Evolutionary conservation across 1,139 yeast genomes (phyloP), one percentile per base, ranked within the genome.

Genomic region (Arxiozyma bovina): DNA sequence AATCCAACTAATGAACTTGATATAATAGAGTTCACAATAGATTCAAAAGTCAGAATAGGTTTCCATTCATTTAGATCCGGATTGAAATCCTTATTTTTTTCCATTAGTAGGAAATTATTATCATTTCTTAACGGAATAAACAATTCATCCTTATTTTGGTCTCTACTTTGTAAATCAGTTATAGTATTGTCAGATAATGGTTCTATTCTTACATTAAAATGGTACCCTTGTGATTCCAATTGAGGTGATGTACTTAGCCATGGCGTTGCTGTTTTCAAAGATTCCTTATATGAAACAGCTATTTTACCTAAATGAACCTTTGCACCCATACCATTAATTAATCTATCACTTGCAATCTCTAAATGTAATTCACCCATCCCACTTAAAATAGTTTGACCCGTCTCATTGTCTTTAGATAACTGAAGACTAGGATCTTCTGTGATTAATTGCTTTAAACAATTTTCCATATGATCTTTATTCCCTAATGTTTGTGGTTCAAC

Each of bases 281-380:
- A 80, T 69, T 93, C 99, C 65, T 88, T 89, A 66, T 87, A 91
- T 0, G 97, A 85, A 9, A 93, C 96, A 70, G 84, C 88, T 27
- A 93, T 87, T 54, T 83, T 83, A 43, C 96, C 90, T 52, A 90
- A 77, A 50, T 83, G 83, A 0, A 87, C 86, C 56, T 83, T 82
- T 2, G 96, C 96, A 66, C 85, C 85, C 77, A 91, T 78, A 58
- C 89, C 96, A 53, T 80, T 81, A 22, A 85, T 73, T 51, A 93
- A 76, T 55, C 97, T 75, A 61, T 89, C 95, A 53, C 78, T 77
- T 1, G 94, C 87, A 61, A 93, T 90, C 61, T 93, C 98, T 53
- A 93, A 76, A 70, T 93, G 99, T 52, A 93, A 74, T 64, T 90
- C 96, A 20, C 98, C 99, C 97, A 93, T 90, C 3, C 99, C 99